Percentiles rank a stretch among this genome's conserved stretches.
phyloP scores from a whole-genome alignment of 202 grass and related monocot species.

The Alloteropsis angusta region DNA sequence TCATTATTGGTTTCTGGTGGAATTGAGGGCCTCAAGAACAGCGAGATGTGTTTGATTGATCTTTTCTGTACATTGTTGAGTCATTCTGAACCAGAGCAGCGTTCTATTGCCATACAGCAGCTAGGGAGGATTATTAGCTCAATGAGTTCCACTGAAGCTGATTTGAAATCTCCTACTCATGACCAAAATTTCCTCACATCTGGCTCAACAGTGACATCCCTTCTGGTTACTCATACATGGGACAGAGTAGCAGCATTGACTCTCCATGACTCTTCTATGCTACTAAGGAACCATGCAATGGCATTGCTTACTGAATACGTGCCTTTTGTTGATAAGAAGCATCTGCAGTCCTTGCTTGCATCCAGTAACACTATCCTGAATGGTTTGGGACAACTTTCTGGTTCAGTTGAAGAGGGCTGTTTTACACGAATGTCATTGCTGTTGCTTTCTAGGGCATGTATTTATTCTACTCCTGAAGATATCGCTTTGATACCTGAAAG shows the following conservation, averaged over 20 bases:
- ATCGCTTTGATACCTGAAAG: slow-evolving; percentile 72
- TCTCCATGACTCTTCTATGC: slow-evolving; percentile 66
- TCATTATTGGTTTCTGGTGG: slow-evolving; percentile 41
- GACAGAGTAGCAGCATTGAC: slow-evolving; percentile 53
- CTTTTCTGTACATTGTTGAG: slow-evolving; percentile 67
- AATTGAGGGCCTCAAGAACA: slow-evolving; percentile 32
- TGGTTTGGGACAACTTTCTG: slow-evolving; percentile 43
- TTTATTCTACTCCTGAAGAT: slow-evolving; percentile 88
- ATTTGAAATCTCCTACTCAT: slow-evolving; percentile 17
- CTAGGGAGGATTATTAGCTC: slow-evolving; percentile 64
- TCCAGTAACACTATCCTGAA: slow-evolving; percentile 56
- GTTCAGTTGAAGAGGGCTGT: slow-evolving; percentile 56
- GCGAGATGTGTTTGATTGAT: slow-evolving; percentile 50
- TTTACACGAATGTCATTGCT: slow-evolving; percentile 72
- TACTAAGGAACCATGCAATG: slow-evolving; percentile 69
- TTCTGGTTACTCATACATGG: slow-evolving; percentile 75
- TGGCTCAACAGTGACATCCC: slow-evolving; percentile 33
- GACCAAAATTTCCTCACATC: slow-evolving; percentile 31
- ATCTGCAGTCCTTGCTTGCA: slow-evolving; percentile 61
- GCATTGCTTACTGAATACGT: slow-evolving; percentile 58
- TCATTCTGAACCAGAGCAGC: slow-evolving; percentile 93
- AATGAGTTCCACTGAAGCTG: slow-evolving; percentile 29
- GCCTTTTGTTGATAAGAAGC: slow-evolving; percentile 64
- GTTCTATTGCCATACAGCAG: slow-evolving; percentile 63
- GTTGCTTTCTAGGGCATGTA: slow-evolving; percentile 74